phyloP scores from a whole-genome alignment of 2,329 filamentous ascomycete species.

The Lojkania enalia region DNA sequence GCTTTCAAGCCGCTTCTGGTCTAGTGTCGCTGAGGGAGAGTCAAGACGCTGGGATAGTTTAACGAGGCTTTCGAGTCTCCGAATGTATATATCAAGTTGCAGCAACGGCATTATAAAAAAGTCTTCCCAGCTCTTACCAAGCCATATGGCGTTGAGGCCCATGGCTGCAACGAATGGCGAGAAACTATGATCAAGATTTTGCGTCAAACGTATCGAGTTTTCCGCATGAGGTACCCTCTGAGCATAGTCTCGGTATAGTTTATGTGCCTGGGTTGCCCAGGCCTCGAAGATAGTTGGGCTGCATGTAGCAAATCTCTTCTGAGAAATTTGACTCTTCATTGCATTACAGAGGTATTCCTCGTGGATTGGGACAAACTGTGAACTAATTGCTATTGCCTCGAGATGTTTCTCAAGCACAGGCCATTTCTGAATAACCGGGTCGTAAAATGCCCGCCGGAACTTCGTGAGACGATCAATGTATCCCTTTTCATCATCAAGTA shows the following conservation, averaged over 20 bases:
- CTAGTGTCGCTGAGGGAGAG: slow-evolving; percentile 6
- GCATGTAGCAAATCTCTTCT: slow-evolving; percentile 17
- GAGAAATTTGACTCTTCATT: slow-evolving; percentile 22
- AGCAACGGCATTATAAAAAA: slow-evolving; percentile 27
- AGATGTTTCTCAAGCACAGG: slow-evolving; percentile 31
- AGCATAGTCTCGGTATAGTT: slow-evolving; percentile 28
- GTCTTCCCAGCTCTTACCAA: slow-evolving; percentile 34
- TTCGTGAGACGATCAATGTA: slow-evolving; percentile 30
- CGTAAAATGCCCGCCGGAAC: slow-evolving; percentile 32
- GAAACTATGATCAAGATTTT: slow-evolving; percentile 27
- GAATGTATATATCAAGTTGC: slow-evolving; percentile 28
- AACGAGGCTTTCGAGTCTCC: slow-evolving; percentile 20
- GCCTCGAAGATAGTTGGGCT: slow-evolving; percentile 25
- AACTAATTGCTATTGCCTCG: slow-evolving; percentile 21
- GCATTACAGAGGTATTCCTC: slow-evolving; percentile 23
- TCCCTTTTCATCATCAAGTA: slow-evolving; percentile 26
- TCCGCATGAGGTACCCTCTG: slow-evolving; percentile 28
- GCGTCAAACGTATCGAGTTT: slow-evolving; percentile 27
- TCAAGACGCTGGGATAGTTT: slow-evolving; percentile 9
- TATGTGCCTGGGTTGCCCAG: slow-evolving; percentile 26
- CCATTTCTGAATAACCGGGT: slow-evolving; percentile 30
- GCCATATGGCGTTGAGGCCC: slow-evolving; percentile 27
- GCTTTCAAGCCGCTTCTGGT: slow-evolving; percentile 15
- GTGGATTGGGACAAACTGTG: slow-evolving; percentile 23
- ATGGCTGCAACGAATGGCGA: slow-evolving; percentile 29